phyloP scores from a whole-genome alignment of 2,329 filamentous ascomycete genomes.

The Hypoxylon sp. region DNA sequence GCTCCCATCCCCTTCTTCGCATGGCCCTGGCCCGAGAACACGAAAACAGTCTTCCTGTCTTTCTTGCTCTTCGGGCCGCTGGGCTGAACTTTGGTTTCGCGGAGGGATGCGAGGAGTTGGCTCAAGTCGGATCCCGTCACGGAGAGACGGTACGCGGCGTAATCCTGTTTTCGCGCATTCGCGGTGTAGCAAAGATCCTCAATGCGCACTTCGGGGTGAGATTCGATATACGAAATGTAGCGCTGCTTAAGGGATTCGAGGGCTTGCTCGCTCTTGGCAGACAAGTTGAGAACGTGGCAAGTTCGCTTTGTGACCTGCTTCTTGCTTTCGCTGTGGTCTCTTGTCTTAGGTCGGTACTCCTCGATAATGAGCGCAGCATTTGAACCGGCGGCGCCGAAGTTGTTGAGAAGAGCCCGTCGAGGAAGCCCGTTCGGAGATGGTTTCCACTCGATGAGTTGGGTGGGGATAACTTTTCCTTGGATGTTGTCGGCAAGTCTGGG shows the following conservation, averaged over 20 bases:
- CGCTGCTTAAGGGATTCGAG: slow-evolving; percentile 18
- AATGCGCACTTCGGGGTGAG: slow-evolving; percentile 17
- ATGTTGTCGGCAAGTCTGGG: slow-evolving; percentile 22
- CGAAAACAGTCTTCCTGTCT: slow-evolving; percentile 45
- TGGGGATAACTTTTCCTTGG: slow-evolving; percentile 16
- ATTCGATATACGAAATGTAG: slow-evolving; percentile 22
- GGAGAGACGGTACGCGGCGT: slow-evolving; percentile 34
- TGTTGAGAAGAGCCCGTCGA: slow-evolving; percentile 51
- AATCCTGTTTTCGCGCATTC: slow-evolving; percentile 37
- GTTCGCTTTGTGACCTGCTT: neutral
- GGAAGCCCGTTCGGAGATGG: slow-evolving; percentile 10
- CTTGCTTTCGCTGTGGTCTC: neutral
- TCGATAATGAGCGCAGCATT: slow-evolving; percentile 47
- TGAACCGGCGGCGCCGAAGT: slow-evolving; percentile 51
- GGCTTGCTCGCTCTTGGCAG: slow-evolving; percentile 33
- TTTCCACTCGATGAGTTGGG: slow-evolving; percentile 15
- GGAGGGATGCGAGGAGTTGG: slow-evolving; percentile 14
- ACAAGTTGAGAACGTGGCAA: slow-evolving; percentile 35
- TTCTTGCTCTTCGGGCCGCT: slow-evolving; percentile 3
- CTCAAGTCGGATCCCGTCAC: slow-evolving; percentile 15
- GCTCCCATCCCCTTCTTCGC: slow-evolving; percentile 50
- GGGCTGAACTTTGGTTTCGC: slow-evolving; percentile 1
- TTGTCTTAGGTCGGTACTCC: slow-evolving; percentile 28
- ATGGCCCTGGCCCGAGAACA: slow-evolving; percentile 53
- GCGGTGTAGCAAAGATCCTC: slow-evolving; percentile 42